Evolutionary conservation across 2,329 filamentous ascomycete species (phyloP), one percentile per base, ranked within the genome.

Genomic region (Clarireedia paspali): DNA sequence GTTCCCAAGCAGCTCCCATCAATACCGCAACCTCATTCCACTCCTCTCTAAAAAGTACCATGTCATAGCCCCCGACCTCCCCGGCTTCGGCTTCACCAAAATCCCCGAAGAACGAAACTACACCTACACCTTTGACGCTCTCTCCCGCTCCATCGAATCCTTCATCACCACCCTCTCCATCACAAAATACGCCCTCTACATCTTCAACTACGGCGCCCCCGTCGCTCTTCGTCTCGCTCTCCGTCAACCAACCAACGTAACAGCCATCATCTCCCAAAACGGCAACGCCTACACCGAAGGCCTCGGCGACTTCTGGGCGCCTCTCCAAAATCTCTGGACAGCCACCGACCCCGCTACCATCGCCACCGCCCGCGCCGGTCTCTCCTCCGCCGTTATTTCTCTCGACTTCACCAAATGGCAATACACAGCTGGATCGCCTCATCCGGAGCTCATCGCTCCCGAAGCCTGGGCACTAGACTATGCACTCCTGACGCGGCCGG

Each of bases 161-260:
- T 82, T 83, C 62, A 66, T 82, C 12, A 71, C 75, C 38, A 70
- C 71, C 0, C 68, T 84, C 7, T 57, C 68, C 3, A 70, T 83
- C 38, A 58, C 63, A 14, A 73, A 72, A 34, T 83, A 77, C 67
- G 74, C 76, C 14, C 67, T 82, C 27, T 85, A 83, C 66, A 75
- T 84, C 59, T 84, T 85, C 65, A 81, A 85, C 70, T 84, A 84
- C 64, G 82, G 82, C 50, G 79, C 80, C 0, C 81, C 82, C 0
- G 72, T 74, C 0, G 81, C 75, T 1, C 68, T 83, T 24, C 74
- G 79, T 2, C 70, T 84, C 2, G 80, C 80, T 0, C 71, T 82
- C 2, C 60, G 74, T 45, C 70, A 75, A 2, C 76, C 78, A 0
- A 66, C 74, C 0, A 70, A 71, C 10, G 69, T 84, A 53, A 70